Percentiles rank a stretch among this genome's conserved stretches.
Conservation (phyloP, 257 asterid genomes). For the Solanum dulcamara region DNA sequence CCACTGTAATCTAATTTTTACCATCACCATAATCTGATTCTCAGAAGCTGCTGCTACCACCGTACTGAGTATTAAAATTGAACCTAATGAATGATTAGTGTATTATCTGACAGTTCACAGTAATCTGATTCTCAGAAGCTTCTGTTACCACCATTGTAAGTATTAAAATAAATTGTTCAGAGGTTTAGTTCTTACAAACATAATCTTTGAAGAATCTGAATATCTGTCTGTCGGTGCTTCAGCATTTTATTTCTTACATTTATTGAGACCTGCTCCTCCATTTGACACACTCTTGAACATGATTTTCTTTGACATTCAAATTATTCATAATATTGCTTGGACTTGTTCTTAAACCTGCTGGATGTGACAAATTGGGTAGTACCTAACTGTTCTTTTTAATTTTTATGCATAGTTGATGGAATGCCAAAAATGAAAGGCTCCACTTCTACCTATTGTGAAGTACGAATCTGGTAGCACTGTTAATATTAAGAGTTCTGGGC, state of each 20-base stretch:
- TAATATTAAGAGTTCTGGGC: neutral
- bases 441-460: neutral
- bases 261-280: neutral
- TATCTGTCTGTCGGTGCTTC: neutral
- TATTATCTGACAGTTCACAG: neutral
- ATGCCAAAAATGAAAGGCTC: neutral
- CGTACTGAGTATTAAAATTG: neutral
- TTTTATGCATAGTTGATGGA: neutral
- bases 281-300: neutral
- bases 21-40: neutral
- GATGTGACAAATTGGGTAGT: neutral
- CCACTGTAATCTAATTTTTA: neutral
- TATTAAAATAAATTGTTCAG: neutral
- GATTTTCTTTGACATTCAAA: neutral
- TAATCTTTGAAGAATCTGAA: neutral
- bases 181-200: neutral
- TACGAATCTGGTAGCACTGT: neutral
- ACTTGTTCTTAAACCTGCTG: neutral
- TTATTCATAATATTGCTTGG: neutral
- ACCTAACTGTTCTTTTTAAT: neutral
- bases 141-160: neutral
- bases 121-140: neutral
- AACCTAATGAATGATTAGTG: neutral
- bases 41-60: neutral
- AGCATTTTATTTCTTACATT: neutral